phyloP scores from a whole-genome alignment of 495 filamentous ascomycete species.

The Daldinia caldariorum region DNA sequence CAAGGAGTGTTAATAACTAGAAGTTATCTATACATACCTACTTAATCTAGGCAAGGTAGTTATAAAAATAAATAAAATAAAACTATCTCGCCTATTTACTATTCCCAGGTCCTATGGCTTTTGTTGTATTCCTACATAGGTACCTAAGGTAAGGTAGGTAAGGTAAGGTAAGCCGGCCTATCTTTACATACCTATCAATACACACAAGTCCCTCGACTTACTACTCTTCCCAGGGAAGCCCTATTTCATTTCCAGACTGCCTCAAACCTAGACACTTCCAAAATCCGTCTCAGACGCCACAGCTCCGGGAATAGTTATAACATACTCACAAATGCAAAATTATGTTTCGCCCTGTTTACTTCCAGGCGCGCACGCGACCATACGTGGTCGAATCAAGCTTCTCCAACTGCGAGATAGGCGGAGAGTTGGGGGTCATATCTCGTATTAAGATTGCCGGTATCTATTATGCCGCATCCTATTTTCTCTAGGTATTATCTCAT shows the following conservation, averaged over 20 bases:
- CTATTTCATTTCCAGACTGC: neutral
- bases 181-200: too few species aligned
- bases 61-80: too few species aligned
- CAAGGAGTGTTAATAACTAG: too few species aligned
- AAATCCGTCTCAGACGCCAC: neutral
- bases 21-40: too few species aligned
- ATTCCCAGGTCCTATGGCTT: too few species aligned
- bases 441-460: conserved; percentile 14
- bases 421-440: neutral
- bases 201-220: neutral
- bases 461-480: neutral
- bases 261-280: neutral
- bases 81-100: too few species aligned
- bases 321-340: neutral
- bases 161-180: too few species aligned
- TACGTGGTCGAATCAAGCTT: conserved; percentile 3
- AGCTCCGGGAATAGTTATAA: neutral
- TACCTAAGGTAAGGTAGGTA: too few species aligned
- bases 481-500: neutral
- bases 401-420: conserved; percentile 1
- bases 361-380: neutral
- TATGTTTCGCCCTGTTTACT: conserved; percentile 4
- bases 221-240: neutral
- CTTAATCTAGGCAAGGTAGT: too few species aligned
- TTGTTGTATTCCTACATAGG: too few species aligned